Conservation (phyloP, 768 basidiomycete species). For the Leccinum sublutescens region DNA sequence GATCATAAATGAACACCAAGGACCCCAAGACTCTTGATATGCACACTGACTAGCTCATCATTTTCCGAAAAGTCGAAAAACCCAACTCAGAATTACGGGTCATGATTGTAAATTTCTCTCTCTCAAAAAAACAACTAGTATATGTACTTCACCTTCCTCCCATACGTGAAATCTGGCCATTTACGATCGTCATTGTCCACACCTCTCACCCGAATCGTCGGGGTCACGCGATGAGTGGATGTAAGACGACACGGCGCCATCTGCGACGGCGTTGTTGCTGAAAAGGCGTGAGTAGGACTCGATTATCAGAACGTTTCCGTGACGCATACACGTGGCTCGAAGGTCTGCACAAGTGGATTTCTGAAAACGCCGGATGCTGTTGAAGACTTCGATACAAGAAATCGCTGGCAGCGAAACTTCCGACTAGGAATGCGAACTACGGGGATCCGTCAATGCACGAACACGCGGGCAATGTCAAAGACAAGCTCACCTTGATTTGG, state of each 20-base stretch:
- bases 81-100: no score
- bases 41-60: no score
- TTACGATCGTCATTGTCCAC: no score
- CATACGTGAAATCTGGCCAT: no score
- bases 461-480: neutral
- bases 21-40: no score
- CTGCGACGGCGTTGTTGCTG: neutral
- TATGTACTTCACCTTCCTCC: no score
- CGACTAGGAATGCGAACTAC: constrained; percentile 26
- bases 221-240: constrained; percentile 41
- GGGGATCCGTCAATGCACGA: neutral
- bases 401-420: neutral
- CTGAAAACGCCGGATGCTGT: neutral
- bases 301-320: neutral
- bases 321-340: neutral
- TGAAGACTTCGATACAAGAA: neutral
- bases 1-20: no score
- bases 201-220: no score
- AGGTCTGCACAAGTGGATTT: neutral
- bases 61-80: no score
- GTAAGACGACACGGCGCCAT: constrained; percentile 16
- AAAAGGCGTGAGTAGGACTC: neutral
- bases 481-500: constrained; percentile 21
- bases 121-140: no score
- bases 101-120: no score